Base-by-base conservation (phyloP, 306 rosid species). In the Inga oerstediana region DNA sequence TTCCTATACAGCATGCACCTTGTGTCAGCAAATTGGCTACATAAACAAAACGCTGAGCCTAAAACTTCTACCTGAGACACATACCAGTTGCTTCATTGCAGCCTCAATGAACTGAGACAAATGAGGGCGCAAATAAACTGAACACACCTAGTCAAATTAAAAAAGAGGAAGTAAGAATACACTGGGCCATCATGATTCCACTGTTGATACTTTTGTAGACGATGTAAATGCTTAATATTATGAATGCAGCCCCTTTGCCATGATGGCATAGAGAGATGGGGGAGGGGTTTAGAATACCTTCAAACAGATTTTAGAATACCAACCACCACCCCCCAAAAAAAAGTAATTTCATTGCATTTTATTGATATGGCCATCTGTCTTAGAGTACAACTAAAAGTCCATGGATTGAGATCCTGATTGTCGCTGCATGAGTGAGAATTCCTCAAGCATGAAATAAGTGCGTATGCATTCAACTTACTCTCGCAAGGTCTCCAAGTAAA, bases 401-500 rank as follows among this genome's bases (percentile, higher is more conserved):
- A 45, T 34, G 59, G 46, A 74, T 37, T 72, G 24, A 54, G 49
- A 58, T 58, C 11, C 12, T 58, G 64, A 20, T 58, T 58, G 39
- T 45, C 44, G 52, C 80, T 51, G 22, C 14, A 46, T 7, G 61
- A 56, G 48, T 24, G 58, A 24, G 59, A 45, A 46, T 24, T 16
- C 76, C 59, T 3, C 16, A n/a, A 27, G 81, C 43, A 13, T 8
- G 48, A 74, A 35, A 76, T 77, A 49, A 41, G 77, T 44, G 49
- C 46, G 70, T 72, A 51, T 19, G 56, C 49, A 76, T 73, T 85
- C 76, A 77, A 88, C 98, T 91, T 94, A 97, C 99, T 86, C 98
- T 90, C 16, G 97, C 98, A 79, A 94, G 97, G 87, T 97, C 99
- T 81, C 99, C 99, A 72, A 97, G 94, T 82, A 97, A 84, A 15